Evolutionary conservation across 345 rosid species (phyloP).

Genomic region (Cochlearia excelsa): DNA sequence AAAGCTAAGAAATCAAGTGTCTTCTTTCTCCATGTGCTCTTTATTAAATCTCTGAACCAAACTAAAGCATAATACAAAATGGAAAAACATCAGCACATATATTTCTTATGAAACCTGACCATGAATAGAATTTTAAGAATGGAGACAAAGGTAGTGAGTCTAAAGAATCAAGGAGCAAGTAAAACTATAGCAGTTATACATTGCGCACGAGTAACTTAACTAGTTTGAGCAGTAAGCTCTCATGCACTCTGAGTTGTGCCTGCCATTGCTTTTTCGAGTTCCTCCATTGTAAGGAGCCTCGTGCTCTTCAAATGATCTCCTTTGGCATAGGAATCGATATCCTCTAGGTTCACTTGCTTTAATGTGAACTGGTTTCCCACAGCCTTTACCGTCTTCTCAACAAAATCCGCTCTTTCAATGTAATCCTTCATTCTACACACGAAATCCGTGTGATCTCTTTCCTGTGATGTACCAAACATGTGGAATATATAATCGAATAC

Average conservation of each 20-base stretch:
- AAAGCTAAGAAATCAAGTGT: too few species aligned
- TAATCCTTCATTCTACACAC: constrained; percentile 63
- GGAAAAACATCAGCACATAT: too few species aligned
- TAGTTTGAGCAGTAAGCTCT: constrained; percentile 5
- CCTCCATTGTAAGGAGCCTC: constrained; percentile 23
- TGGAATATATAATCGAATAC: background rate
- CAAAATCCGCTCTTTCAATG: constrained; percentile 55
- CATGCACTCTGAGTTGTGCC: background rate
- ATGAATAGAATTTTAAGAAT: too few species aligned
- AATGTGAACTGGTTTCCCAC: constrained; percentile 35
- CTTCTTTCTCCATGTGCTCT: too few species aligned
- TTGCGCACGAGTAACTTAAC: constrained; percentile 1
- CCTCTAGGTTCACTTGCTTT: constrained; percentile 20
- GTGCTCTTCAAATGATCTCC: constrained; percentile 23
- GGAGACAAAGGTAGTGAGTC: too few species aligned
- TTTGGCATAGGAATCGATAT: constrained; percentile 2
- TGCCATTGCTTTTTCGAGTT: constrained; percentile 2
- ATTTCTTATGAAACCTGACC: too few species aligned
- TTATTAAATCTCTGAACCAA: too few species aligned
- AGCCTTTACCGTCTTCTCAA: constrained; percentile 50
- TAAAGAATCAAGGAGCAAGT: too few species aligned
- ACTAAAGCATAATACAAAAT: too few species aligned
- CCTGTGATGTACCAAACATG: constrained; percentile 34
- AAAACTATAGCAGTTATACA: too few species aligned
- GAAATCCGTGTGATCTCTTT: constrained; percentile 65